Evolutionary conservation across 768 basidiomycete genomes (phyloP), one percentile per base, ranked within the genome.

Genomic region (Tephrocybe sp.): DNA sequence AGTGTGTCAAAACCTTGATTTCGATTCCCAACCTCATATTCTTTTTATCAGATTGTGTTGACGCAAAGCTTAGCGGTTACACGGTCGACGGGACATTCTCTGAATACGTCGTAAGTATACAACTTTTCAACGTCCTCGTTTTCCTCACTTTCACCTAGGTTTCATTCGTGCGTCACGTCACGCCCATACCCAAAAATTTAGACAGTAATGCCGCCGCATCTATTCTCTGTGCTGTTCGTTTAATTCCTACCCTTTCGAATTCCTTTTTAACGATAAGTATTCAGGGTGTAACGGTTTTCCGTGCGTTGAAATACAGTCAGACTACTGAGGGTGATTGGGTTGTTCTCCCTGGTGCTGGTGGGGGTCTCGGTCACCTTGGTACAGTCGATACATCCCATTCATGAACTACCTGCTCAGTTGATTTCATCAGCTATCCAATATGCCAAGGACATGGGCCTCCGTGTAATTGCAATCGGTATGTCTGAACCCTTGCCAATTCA

Each of bases 301-400:
- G 88, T 50, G 92, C 90, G 0, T 69, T 94, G 57, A 94, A 93
- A 65, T 76, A 86, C 63, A 77, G 80, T 44, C 69, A 78, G 46
- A 75, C 82, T 6, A 72, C 67, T 23, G 77, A 82, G 7, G 87
- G 90, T 24, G 82, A 94, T 47, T 89, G 82, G 81, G 71, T 90
- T 52, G 84, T 83, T 18, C 69, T 92, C 40, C 83, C 86, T 10
- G 88, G 88, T 37, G 88, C 88, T 2, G 88, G 87, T 3, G 87
- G 87, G 48, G 89, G 91, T 12, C 82, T 92, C 25, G 91, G 91
- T 7, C 88, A 91, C 69, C 76, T 94, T 24, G 88, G 79, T 83
- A 47, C 23, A 62, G 37, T 3, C 49, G 18, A 3, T n/a, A 9
- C 22, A 22, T 23, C 11, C n/a, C 15, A 7, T 5, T 41, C 21